phyloP scores from a whole-genome alignment of 2,329 filamentous ascomycete species.

The Ascomycota sp. region DNA sequence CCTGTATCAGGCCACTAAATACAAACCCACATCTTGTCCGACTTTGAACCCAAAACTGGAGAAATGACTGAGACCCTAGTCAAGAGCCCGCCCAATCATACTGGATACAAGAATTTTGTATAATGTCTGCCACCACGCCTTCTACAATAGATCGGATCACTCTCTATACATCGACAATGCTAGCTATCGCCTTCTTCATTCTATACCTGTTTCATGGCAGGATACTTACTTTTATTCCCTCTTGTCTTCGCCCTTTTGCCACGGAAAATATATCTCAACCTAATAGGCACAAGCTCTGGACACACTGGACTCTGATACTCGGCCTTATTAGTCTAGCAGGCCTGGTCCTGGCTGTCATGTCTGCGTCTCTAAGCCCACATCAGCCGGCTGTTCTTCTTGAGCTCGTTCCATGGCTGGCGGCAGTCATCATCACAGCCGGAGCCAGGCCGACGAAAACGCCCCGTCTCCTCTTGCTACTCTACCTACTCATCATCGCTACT shows the following conservation, averaged over 20 bases:
- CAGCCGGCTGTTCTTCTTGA: constrained; percentile 11
- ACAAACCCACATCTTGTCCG: too few species aligned
- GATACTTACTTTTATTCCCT: constrained; percentile 12
- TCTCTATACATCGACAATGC: constrained; percentile 3
- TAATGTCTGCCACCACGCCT: too few species aligned
- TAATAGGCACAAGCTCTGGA: constrained; percentile 13
- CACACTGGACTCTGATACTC: constrained; percentile 16
- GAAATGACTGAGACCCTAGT: too few species aligned
- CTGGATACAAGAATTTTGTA: too few species aligned
- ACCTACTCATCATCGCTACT: constrained; percentile 13
- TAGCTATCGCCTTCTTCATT: constrained; percentile 10
- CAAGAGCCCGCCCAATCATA: too few species aligned
- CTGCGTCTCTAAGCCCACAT: constrained; percentile 9
- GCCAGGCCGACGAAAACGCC: constrained; percentile 20
- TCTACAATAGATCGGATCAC: too few species aligned
- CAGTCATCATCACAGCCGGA: constrained; percentile 14
- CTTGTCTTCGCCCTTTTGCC: constrained; percentile 22
- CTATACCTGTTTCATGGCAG: constrained; percentile 9
- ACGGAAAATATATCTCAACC: constrained; percentile 11
- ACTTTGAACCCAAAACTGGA: too few species aligned
- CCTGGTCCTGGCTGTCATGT: constrained; percentile 11
- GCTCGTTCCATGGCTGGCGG: constrained; percentile 17
- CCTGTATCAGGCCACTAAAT: too few species aligned
- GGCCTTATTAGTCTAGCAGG: constrained; percentile 12
- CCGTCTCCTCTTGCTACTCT: constrained; percentile 17